Evolutionary conservation across 2,329 filamentous ascomycete species (phyloP).

Genomic region (Fusarium brevicatenulatum): DNA sequence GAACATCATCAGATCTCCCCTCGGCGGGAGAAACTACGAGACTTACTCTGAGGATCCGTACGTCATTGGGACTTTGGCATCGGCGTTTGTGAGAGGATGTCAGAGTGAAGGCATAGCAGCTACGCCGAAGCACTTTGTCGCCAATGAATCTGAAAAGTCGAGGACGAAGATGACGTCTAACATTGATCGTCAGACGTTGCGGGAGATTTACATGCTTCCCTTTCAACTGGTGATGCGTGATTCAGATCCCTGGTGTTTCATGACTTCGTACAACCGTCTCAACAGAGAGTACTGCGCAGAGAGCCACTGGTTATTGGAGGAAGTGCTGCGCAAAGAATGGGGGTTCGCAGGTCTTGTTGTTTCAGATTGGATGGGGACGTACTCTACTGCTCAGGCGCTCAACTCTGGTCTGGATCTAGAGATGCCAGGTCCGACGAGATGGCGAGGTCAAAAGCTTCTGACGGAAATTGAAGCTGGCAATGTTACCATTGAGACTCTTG

Average conservation of each 20-base stretch:
- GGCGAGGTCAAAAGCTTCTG: neutral
- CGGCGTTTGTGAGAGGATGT: slow-evolving; percentile 6
- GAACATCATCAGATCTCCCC: slow-evolving; percentile 9
- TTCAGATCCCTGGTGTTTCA: slow-evolving; percentile 15
- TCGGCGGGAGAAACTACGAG: slow-evolving; percentile 10
- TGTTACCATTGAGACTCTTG: neutral
- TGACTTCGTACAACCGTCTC: slow-evolving; percentile 6
- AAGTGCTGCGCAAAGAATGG: neutral
- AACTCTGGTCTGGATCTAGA: slow-evolving; percentile 5
- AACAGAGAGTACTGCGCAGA: slow-evolving; percentile 2
- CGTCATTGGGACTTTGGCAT: neutral
- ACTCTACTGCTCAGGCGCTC: neutral
- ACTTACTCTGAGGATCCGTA: slow-evolving; percentile 11
- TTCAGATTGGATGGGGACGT: slow-evolving; percentile 14
- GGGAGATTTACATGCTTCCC: slow-evolving; percentile 10
- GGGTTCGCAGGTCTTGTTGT: neutral
- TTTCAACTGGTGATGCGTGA: slow-evolving; percentile 3
- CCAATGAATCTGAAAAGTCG: slow-evolving; percentile 3
- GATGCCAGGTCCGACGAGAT: slow-evolving; percentile 8
- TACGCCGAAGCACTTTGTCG: slow-evolving; percentile 10
- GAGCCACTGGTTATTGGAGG: neutral
- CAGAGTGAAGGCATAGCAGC: slow-evolving; percentile 9
- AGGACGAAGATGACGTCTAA: slow-evolving; percentile 15
- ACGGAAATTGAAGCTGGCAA: neutral
- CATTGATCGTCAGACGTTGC: neutral